Evolutionary conservation across 1,284 basidiomycete genomes (phyloP).

Genomic region (Blastosporella zonata): DNA sequence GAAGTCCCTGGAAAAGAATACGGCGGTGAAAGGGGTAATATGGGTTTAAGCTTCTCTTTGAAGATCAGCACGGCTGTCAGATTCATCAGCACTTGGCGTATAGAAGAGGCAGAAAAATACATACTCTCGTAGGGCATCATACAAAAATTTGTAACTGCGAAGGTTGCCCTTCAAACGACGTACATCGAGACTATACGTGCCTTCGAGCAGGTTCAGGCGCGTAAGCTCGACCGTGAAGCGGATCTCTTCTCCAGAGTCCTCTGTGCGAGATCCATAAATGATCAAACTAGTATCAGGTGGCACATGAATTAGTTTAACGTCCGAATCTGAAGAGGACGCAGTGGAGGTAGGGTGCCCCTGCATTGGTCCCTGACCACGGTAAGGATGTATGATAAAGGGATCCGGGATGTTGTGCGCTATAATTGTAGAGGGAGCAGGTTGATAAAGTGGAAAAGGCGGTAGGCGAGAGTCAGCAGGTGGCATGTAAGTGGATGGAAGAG

Average conservation of each 20-base stretch:
- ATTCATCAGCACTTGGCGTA: neutral
- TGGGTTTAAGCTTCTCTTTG: too few species aligned
- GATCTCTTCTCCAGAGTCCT: conserved; percentile 87
- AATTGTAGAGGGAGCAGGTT: neutral
- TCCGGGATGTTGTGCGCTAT: neutral
- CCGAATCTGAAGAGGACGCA: conserved; percentile 1
- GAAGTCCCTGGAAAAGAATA: too few species aligned
- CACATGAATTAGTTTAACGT: neutral
- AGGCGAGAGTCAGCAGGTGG: too few species aligned
- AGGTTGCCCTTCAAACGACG: conserved; percentile 84
- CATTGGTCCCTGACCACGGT: neutral
- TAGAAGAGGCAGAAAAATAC: conserved; percentile 29
- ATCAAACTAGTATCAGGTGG: conserved; percentile 35
- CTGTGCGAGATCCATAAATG: conserved; percentile 66
- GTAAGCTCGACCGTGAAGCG: conserved; percentile 90
- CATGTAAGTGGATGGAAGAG: too few species aligned
- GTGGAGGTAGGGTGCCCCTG: neutral
- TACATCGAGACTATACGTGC: conserved; percentile 86
- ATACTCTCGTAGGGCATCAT: conserved; percentile 81
- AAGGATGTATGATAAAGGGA: neutral
- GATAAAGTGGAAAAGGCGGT: neutral
- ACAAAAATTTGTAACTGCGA: conserved; percentile 88
- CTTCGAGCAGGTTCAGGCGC: conserved; percentile 75
- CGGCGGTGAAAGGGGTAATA: too few species aligned
- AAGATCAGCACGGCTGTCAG: conserved; percentile 1